phyloP scores from a whole-genome alignment of 768 basidiomycete species.

The Vararia minispora region DNA sequence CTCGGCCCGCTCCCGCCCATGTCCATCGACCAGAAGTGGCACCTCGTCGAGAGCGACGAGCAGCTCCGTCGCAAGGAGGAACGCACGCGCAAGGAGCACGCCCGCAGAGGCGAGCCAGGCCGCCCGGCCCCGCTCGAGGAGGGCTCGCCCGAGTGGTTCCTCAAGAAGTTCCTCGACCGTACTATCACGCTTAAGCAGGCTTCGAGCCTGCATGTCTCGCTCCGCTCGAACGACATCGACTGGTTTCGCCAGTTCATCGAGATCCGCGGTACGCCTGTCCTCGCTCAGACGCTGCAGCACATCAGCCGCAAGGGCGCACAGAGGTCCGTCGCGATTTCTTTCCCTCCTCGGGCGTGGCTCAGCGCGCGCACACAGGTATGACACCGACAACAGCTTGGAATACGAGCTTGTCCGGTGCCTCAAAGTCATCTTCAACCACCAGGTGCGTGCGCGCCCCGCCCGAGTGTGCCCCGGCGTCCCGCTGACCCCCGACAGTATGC shows the following conservation, averaged over 20 bases:
- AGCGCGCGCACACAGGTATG: slow-evolving; percentile 32
- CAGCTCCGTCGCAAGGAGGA: slow-evolving; percentile 71
- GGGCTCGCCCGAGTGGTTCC: slow-evolving; percentile 86
- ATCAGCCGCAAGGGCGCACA: slow-evolving; percentile 58
- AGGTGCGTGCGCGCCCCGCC: slow-evolving; percentile 35
- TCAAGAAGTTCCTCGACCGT: slow-evolving; percentile 81
- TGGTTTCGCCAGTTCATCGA: slow-evolving; percentile 74
- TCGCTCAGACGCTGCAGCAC: slow-evolving; percentile 67
- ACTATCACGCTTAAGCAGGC: slow-evolving; percentile 79
- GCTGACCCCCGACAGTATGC: slow-evolving; percentile 30
- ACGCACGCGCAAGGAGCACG: slow-evolving; percentile 50
- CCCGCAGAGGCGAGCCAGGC: slow-evolving; percentile 50
- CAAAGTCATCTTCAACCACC: slow-evolving; percentile 66
- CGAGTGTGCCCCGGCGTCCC: too few relatives aligned
- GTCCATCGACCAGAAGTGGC: slow-evolving; percentile 83
- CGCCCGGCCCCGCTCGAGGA: slow-evolving; percentile 41
- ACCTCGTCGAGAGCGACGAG: slow-evolving; percentile 75
- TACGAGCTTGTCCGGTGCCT: slow-evolving; percentile 85
- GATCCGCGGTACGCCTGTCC: slow-evolving; percentile 74
- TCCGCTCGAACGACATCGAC: slow-evolving; percentile 71
- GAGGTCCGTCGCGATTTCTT: slow-evolving; percentile 40
- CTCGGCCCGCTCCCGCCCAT: slow-evolving; percentile 48
- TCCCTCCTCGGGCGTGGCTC: neutral
- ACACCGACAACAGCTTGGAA: slow-evolving; percentile 62
- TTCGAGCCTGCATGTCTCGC: slow-evolving; percentile 58